Evolutionary conservation across 345 rosid genomes (phyloP).

Genomic region (Arabidopsis suecica): DNA sequence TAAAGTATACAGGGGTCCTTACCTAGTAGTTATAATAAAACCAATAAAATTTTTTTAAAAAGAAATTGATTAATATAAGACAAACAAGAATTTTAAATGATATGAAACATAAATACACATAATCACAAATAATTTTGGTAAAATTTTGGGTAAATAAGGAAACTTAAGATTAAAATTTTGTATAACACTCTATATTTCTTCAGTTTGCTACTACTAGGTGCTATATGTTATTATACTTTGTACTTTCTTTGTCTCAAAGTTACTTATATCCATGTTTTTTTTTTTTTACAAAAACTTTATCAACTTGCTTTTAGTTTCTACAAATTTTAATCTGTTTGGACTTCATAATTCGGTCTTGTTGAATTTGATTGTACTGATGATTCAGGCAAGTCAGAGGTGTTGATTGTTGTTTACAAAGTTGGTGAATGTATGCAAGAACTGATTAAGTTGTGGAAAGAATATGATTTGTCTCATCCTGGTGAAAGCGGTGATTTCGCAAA

Average conservation of each 20-base stretch:
- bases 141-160: too few relatives aligned
- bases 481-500: constrained; percentile 68
- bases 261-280: neutral
- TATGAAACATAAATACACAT: too few relatives aligned
- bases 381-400: constrained; percentile 90
- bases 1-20: too few relatives aligned
- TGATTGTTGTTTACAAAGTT: constrained; percentile 88
- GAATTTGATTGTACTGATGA: constrained; percentile 45
- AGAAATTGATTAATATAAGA: too few relatives aligned
- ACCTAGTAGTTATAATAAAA: too few relatives aligned
- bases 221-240: too few relatives aligned
- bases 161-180: too few relatives aligned
- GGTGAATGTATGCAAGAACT: constrained; percentile 99
- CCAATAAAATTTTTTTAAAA: too few relatives aligned
- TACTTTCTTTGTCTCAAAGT: neutral
- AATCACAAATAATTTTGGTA: too few relatives aligned
- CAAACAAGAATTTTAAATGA: too few relatives aligned
- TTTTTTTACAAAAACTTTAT: neutral
- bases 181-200: too few relatives aligned
- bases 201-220: too few relatives aligned
- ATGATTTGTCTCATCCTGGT: constrained; percentile 70
- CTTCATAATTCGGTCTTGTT: constrained; percentile 26
- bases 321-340: neutral
- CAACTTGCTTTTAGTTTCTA: constrained; percentile 20
- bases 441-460: constrained; percentile 91